Evolutionary conservation across 2,329 filamentous ascomycete genomes (phyloP), one percentile per base, ranked within the genome.

Genomic region (Didymosphaeria variabile): DNA sequence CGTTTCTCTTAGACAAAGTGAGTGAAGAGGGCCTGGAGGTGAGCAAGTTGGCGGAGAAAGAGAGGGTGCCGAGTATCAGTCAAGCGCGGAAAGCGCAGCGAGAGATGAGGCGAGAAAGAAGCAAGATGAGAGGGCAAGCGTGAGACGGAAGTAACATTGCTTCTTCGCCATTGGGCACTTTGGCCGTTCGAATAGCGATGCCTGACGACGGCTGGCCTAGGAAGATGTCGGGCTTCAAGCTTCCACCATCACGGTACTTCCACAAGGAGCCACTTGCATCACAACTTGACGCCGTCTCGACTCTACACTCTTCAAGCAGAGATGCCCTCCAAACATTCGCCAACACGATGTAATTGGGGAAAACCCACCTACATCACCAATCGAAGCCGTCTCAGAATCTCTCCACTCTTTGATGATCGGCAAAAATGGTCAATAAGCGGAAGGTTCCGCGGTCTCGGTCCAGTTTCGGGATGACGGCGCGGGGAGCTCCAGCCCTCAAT

Each of bases 1-100:
- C 81, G 44, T 95, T 96, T 72, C 80, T 93, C 21, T 83, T 99
- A 34, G 95, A 99, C 73, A 87, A 92, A 58, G 82, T 98, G 13
- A 84, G 83, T 21, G 84, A 86, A 42, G 86, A 87, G 55, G 83
- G 84, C 12, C 76, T 93, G 53, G 85, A 87, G 62, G 82, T 80
- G 71, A 79, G 80, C 60, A 79, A 79, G 61, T 72, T 81, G 26
- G 80, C 81, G 19, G 84, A 86, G 40, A 76, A 79, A 61, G 73
- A 61, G 19, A 80, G 83, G 26, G 75, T 76, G 17, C 71, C 87
- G 57, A 93, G 90, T 75, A 73, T 91, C 70, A 90, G 84, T 67
- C 90, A 92, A 79, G 90, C 90, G 8, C 85, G 84, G 70, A 92
- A 89, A 81, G 81, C 79, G 62, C 86, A 88, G 64, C 91, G 90